Evolutionary conservation across 2,329 filamentous ascomycete genomes (phyloP), one percentile per base, ranked within the genome.

Genomic region (Phialophora verrucosa): DNA sequence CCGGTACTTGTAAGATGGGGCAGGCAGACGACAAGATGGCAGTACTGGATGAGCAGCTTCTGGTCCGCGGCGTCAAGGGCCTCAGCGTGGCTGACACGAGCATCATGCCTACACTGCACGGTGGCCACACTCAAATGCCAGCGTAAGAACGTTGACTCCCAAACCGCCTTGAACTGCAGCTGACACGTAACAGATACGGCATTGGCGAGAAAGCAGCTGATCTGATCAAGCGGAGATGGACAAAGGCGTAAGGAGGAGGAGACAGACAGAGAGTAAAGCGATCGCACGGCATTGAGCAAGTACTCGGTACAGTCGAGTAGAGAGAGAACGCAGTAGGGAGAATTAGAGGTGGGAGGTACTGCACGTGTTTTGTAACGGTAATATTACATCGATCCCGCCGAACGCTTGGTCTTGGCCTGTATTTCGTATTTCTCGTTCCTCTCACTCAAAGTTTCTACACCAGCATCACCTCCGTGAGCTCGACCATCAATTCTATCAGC

Each of bases 1-100:
- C 80, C 0, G 86, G 85, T 1, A 87, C 85, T 0, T 85, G 82
- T 70, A 83, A 84, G 44, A 87, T 88, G 79, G 84, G 84, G 11
- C 78, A 79, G 17, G 73, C 78, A 1, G 78, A 79, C 29, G 81
- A 87, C 61, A 73, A 76, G 0, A 80, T 77, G 59, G 82, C 84
- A 10, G 85, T 88, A 0, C 77, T 88, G 0, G 83, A 87, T 69
- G 76, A 81, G 66, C 81, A 82, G 59, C 77, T 87, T n/a, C 75
- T 78, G 1, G 85, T 87, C 0, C 78, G 79, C 6, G 85, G 85
- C 1, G 80, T 86, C 2, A 76, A 79, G 60, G 80, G 81, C 1
- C 74, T 88, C n/a, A 77, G 86, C 1, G 84, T 88, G 12, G 83
- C 80, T 0, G 84, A 86, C 67, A 82, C 79, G 69, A 83, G 81